Percentiles rank a stretch among this genome's conserved stretches.
Evolutionary conservation across 495 filamentous ascomycete species (phyloP).

Genomic region (Saxispiralis lemnorum): DNA sequence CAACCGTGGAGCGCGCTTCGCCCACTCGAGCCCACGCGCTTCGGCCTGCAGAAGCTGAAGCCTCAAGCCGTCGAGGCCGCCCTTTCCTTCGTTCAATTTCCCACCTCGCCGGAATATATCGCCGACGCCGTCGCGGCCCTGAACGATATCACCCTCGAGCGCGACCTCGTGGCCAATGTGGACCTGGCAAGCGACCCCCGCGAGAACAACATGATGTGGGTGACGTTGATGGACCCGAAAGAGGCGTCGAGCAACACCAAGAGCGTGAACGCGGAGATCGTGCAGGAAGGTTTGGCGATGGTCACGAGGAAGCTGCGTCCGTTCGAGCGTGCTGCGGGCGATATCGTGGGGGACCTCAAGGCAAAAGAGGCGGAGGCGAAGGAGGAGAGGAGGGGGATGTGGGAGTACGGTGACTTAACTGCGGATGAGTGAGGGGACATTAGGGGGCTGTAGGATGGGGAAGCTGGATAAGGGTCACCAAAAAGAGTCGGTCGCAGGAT

Average conservation of each 20-base stretch:
- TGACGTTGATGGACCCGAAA: slow-evolving; percentile 75
- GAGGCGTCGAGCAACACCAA: slow-evolving; percentile 35
- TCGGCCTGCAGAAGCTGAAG: slow-evolving; percentile 59
- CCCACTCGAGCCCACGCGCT: slow-evolving; percentile 58
- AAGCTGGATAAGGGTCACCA: too few species aligned
- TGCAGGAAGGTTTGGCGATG: slow-evolving; percentile 71
- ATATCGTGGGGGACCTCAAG: slow-evolving; percentile 49
- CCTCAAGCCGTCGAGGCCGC: slow-evolving; percentile 74
- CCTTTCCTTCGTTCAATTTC: slow-evolving; percentile 80
- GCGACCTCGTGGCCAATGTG: slow-evolving; percentile 73
- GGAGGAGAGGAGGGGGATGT: slow-evolving; percentile 63
- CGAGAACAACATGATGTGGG: slow-evolving; percentile 52
- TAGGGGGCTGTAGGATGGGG: not conserved
- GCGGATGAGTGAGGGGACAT: slow-evolving; percentile 43
- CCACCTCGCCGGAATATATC: slow-evolving; percentile 58
- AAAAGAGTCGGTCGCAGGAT: too few species aligned
- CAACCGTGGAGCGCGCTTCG: slow-evolving; percentile 69
- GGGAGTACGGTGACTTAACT: slow-evolving; percentile 93
- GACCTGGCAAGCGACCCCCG: slow-evolving; percentile 49
- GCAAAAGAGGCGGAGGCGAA: slow-evolving; percentile 59
- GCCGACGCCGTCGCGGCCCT: slow-evolving; percentile 57
- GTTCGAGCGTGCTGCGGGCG: slow-evolving; percentile 63
- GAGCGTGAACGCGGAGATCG: slow-evolving; percentile 72
- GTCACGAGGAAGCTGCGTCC: slow-evolving; percentile 73
- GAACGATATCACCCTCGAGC: slow-evolving; percentile 41